Conservation (phyloP, 2,329 filamentous ascomycete genomes). For the Raffaelea arxii region DNA sequence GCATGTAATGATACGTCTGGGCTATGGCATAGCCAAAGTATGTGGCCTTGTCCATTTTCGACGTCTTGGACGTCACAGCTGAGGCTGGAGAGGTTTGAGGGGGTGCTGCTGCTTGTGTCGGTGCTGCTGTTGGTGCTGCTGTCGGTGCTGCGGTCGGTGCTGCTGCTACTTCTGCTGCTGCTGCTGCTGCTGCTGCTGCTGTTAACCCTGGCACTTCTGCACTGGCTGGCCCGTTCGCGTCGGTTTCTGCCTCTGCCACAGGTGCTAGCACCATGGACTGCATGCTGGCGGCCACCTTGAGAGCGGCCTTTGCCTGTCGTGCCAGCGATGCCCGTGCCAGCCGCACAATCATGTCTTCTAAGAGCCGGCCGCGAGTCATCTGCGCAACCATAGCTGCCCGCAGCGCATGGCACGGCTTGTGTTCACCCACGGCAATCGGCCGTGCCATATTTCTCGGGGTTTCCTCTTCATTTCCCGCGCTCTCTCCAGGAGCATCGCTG, state of each 20-base stretch:
- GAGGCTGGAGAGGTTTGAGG: no score
- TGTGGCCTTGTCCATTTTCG: conserved; percentile 3
- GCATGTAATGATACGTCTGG: conserved; percentile 8
- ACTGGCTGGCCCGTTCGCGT: no score
- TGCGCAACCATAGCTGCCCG: conserved; percentile 3
- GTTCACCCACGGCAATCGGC: conserved; percentile 5
- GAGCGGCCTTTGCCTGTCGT: conserved; percentile 5
- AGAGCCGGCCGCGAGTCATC: neutral
- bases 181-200: conserved; percentile 1
- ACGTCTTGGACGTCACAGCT: conserved; percentile 1
- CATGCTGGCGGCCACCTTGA: no score
- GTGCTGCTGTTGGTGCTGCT: neutral
- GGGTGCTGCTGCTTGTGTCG: neutral
- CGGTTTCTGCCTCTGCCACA: no score
- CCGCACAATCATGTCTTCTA: conserved; percentile 6
- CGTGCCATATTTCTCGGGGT: conserved; percentile 1
- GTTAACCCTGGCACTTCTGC: neutral
- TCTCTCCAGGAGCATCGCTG: no score
- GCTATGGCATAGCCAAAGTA: conserved; percentile 7
- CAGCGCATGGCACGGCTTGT: conserved; percentile 6
- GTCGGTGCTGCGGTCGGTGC: neutral
- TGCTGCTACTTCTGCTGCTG: neutral
- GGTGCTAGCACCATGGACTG: no score
- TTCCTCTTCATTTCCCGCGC: no score
- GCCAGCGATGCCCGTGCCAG: conserved; percentile 4